phyloP scores from a whole-genome alignment of 805 yeast species.

The Barnettozyma wickerhamii region DNA sequence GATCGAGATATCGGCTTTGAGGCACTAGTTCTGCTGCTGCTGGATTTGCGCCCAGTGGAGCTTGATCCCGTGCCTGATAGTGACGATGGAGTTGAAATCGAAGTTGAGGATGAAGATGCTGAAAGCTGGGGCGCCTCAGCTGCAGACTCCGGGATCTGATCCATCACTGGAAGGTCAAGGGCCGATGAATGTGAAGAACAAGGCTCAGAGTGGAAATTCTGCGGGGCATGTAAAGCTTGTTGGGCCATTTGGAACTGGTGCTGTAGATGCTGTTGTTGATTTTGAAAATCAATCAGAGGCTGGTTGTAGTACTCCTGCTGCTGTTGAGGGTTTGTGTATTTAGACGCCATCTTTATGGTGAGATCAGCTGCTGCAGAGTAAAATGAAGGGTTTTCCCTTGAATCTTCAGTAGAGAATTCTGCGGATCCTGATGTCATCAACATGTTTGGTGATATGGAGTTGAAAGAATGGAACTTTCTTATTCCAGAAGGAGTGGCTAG shows the following conservation, averaged over 20 bases:
- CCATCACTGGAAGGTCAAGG: neutral
- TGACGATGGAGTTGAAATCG: neutral
- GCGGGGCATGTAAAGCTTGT: neutral
- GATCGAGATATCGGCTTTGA: constrained; percentile 31
- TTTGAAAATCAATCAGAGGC: neutral
- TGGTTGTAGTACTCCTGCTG: constrained; percentile 1
- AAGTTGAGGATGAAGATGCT: constrained; percentile 4
- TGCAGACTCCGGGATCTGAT: constrained; percentile 5
- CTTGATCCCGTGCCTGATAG: neutral
- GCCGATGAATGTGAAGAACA: neutral
- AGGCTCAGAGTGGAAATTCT: neutral
- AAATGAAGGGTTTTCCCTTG: constrained; percentile 10
- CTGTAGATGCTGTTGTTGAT: neutral
- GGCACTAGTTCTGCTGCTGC: constrained; percentile 4
- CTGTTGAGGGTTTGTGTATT: constrained; percentile 9
- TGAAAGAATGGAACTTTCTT: constrained; percentile 7
- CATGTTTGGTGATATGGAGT: constrained; percentile 24
- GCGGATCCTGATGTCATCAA: constrained; percentile 15
- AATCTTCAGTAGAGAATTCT: neutral
- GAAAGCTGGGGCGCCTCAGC: constrained; percentile 6
- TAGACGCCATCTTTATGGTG: constrained; percentile 26
- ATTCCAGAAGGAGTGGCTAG: constrained; percentile 21
- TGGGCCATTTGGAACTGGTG: neutral
- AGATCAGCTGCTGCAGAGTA: constrained; percentile 28
- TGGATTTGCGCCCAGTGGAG: neutral